Conservation (phyloP, 371 early-diverging fungal species). For the Mucor saturninus region DNA sequence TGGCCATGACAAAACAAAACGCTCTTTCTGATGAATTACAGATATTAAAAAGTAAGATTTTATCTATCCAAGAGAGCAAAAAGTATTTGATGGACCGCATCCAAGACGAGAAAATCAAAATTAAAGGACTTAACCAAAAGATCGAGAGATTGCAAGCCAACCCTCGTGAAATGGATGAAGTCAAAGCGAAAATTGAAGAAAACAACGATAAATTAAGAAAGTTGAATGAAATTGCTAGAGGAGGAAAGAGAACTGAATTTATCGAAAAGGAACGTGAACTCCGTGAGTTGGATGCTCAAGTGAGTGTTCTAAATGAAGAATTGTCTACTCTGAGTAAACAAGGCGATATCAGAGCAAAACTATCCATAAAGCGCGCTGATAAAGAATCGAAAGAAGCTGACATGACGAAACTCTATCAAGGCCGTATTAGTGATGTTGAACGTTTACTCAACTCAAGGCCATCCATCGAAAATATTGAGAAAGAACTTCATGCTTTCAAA, state of each 20-base stretch:
- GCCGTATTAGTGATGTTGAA: conserved; percentile 37
- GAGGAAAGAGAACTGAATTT: conserved; percentile 8
- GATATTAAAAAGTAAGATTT: conserved; percentile 16
- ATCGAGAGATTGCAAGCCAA: conserved; percentile 8
- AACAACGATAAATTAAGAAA: conserved; percentile 8
- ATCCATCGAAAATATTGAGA: conserved; percentile 28
- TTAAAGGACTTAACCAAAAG: conserved; percentile 4
- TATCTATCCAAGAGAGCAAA: conserved; percentile 24
- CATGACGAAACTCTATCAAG: conserved; percentile 26
- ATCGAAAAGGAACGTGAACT: conserved; percentile 31
- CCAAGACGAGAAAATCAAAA: conserved; percentile 13
- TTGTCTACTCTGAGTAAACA: conserved; percentile 55
- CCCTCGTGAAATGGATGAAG: conserved; percentile 7
- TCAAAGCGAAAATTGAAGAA: conserved; percentile 9
- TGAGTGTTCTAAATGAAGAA: conserved; percentile 48
- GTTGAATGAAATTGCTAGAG: neutral
- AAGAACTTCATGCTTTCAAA: conserved; percentile 21
- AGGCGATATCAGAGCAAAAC: conserved; percentile 62
- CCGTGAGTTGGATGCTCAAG: conserved; percentile 37
- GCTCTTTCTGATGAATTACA: conserved; percentile 25
- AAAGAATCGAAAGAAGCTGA: conserved; percentile 40
- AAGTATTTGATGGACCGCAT: conserved; percentile 14
- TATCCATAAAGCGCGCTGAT: conserved; percentile 57
- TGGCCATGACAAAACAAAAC: conserved; percentile 24
- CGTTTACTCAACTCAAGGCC: conserved; percentile 32